Conservation (phyloP, 2,329 filamentous ascomycete species). For the Eutypa lata region DNA sequence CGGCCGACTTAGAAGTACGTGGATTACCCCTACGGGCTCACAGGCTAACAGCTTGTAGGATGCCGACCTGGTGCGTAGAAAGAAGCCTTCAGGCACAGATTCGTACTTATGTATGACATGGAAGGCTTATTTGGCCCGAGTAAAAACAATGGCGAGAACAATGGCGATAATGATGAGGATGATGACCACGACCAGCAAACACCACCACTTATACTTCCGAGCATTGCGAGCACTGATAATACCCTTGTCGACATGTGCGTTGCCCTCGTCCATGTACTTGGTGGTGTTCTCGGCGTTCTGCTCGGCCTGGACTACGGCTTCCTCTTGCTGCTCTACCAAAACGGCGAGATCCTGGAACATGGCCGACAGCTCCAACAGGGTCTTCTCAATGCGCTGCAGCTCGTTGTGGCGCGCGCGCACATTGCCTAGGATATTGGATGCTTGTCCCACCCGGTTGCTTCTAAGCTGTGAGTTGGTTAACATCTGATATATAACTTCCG, state of each 20-base stretch:
- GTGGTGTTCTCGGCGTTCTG: conserved; percentile 63
- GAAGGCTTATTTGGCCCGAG: background rate
- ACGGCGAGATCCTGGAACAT: conserved; percentile 75
- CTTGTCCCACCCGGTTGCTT: conserved; percentile 71
- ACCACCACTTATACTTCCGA: conserved; percentile 81
- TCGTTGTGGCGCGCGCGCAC: conserved; percentile 82
- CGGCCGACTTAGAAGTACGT: background rate
- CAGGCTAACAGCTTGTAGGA: too few relatives aligned
- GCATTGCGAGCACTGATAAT: conserved; percentile 64
- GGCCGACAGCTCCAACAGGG: conserved; percentile 64
- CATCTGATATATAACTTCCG: background rate
- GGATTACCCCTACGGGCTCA: too few relatives aligned
- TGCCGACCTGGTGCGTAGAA: too few relatives aligned
- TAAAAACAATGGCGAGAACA: conserved; percentile 52
- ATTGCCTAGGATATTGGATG: conserved; percentile 69
- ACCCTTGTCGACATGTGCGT: conserved; percentile 65
- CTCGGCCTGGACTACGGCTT: conserved; percentile 59
- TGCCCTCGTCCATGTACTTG: conserved; percentile 65
- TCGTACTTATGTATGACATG: background rate
- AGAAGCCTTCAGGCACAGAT: too few relatives aligned
- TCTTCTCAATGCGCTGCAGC: conserved; percentile 75
- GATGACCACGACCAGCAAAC: conserved; percentile 58
- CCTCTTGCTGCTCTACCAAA: conserved; percentile 70
- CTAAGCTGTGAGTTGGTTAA: conserved; percentile 54
- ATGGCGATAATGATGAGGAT: conserved; percentile 55